phyloP scores from a whole-genome alignment of 2,329 filamentous ascomycete genomes.

The Beauveria medogensis region DNA sequence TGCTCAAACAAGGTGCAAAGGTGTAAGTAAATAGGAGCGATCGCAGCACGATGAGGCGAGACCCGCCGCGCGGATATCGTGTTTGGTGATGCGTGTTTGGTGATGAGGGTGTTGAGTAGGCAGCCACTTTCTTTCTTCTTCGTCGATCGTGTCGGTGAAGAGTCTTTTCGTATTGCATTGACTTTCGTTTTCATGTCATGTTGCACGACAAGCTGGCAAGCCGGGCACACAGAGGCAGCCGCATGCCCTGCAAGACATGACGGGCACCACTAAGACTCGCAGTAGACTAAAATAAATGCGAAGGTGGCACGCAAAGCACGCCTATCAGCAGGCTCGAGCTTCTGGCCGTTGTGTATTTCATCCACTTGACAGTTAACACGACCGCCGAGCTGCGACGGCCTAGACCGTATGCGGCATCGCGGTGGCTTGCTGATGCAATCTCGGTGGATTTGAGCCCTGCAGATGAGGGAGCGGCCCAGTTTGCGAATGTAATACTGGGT shows the following conservation, averaged over 20 bases:
- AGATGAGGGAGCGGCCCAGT: background rate
- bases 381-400: background rate
- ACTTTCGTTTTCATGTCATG: background rate
- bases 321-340: background rate
- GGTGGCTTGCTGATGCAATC: background rate
- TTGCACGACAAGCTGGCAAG: background rate
- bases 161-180: too few species aligned
- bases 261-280: background rate
- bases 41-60: background rate
- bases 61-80: background rate
- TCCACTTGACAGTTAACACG: background rate
- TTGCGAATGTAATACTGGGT: too few species aligned
- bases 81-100: background rate
- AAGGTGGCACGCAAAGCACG: background rate
- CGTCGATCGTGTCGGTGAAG: background rate
- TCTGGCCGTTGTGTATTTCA: background rate
- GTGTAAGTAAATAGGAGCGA: background rate
- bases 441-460: background rate
- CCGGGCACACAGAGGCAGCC: background rate
- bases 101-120: background rate
- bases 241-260: background rate
- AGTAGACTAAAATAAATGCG: background rate
- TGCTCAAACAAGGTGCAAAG: background rate
- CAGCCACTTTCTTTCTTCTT: background rate
- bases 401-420: slow-evolving; percentile 6